phyloP scores from a whole-genome alignment of 2,329 filamentous ascomycete genomes.

The Tolypocladium endophyticum region DNA sequence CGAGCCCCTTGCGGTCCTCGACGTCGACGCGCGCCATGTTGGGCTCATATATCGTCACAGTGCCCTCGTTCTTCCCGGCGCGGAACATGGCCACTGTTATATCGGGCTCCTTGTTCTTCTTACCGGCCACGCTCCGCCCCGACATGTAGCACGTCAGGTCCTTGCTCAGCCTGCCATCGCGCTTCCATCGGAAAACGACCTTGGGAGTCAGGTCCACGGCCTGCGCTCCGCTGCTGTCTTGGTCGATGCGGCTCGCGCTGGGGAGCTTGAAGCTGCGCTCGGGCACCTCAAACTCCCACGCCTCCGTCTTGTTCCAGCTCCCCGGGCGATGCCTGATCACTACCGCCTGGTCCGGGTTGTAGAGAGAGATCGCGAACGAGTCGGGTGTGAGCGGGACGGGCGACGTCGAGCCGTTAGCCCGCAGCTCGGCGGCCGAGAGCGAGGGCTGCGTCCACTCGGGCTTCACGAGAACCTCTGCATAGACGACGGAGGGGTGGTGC shows the following conservation, averaged over 20 bases:
- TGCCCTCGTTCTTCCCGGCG: conserved; percentile 50
- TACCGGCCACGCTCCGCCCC: conserved; percentile 64
- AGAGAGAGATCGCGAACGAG: conserved; percentile 75
- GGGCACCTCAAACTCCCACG: conserved; percentile 90
- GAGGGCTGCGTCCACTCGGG: conserved; percentile 81
- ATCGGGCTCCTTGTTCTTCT: conserved; percentile 83
- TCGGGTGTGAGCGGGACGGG: conserved; percentile 64
- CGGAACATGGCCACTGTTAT: conserved; percentile 89
- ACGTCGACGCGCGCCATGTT: conserved; percentile 85
- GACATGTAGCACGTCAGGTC: conserved; percentile 84
- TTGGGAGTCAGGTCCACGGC: conserved; percentile 52
- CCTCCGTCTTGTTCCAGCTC: conserved; percentile 68
- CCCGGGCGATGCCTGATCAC: conserved; percentile 59
- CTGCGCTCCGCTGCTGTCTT: conserved; percentile 32
- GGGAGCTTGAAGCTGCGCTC: conserved; percentile 74
- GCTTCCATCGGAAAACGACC: conserved; percentile 79
- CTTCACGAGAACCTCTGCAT: conserved; percentile 72
- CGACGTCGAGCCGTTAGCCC: conserved; percentile 55
- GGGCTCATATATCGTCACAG: conserved; percentile 80
- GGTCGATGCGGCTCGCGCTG: conserved; percentile 68
- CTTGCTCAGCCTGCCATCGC: conserved; percentile 74
- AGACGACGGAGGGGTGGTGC: conserved; percentile 70
- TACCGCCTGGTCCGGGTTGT: conserved; percentile 85
- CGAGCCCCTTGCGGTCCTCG: conserved; percentile 87
- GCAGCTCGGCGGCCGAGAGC: conserved; percentile 70